Base-by-base conservation (phyloP, 106 monocot species). In the Allium fistulosum region DNA sequence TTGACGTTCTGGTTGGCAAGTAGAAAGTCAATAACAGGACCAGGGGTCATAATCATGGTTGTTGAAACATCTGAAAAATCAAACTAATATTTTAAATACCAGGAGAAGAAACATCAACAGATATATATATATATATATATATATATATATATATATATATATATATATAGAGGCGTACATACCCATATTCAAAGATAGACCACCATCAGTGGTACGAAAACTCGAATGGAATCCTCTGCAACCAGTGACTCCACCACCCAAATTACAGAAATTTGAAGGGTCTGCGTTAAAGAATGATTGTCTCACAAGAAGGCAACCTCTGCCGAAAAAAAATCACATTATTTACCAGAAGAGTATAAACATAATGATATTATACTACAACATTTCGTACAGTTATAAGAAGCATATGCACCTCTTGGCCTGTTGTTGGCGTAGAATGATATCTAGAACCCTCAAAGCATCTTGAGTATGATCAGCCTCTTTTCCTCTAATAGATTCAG, bases 181-280 rank as follows among this genome's bases (percentile, higher is more conserved):
- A 93, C 93, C 88, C 88, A 93, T 86, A 65, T 93, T 93, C 55
- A 93, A 74, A 9, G 81, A 78, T 49, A 93, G 71, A 8, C 93
- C 93, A 78, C 77, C 77, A 16, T 73, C 57, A 51, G 80, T 84
- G 27, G 86, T 74, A 50, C 67, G 74, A 62, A 89, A 93, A 57
- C 86, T 84, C 10, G 86, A 84, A 61, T 93, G 84, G 71, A 89
- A 80, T 11, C 89, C 93, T 26, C 77, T 70, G 51, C 86, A 89
- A 22, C 83, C 86, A 75, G 64, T 77, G 18, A 93, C 80, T 17
- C 93, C 93, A 69, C 89, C 93, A 74, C 84, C 84, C 74, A 93
- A 71, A 68, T 83, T 79, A 52, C 60, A 66, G 13, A 77, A 81
- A 52, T 82, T 89, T 17, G 26, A 70, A 65, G 47, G 49, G 45